Evolutionary conservation across 202 grass and related monocot genomes (phyloP), one percentile per base, ranked within the genome.

Genomic region (Setaria viridis): DNA sequence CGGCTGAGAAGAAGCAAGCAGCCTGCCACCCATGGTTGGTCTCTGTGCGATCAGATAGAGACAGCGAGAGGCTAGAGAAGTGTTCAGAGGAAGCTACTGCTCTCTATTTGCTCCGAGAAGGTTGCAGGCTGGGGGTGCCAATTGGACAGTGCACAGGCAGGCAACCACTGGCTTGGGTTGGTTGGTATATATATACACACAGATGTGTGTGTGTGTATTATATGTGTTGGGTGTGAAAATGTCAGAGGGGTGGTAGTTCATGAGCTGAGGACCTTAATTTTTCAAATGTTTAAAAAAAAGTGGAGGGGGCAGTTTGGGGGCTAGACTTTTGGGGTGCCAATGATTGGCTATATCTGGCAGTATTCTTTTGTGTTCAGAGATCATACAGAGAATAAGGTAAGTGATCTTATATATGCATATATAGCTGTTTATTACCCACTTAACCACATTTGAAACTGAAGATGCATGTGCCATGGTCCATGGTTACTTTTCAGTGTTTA

Each of bases 271-370:
- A 62, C 12, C 70, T 80, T 58, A 9, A 13, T 9, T 64, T 64
- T 86, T 80, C n/a, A 80, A 86, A 73, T 80, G 32, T 86, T 55
- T 53, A 65, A 86, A 86, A 19, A 79, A 41, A 63, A 71, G 63
- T 72, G 11, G 54, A 51, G 45, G 32, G 67, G 33, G 66, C 55
- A 62, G 45, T 29, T 41, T 62, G 69, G 68, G 53, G n/a, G 43
- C 0, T 83, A n/a, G 70, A 74, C 58, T 74, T 84, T 39, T 75
- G 33, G 47, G 60, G 39, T 21, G 81, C 72, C 67, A 64, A 73
- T 80, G 20, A 86, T 86, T 80, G 73, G 56, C 20, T 79, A 25
- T 79, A 17, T 32, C 20, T 80, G 14, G 50, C 16, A 14, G 3
- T 64, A 42, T 72, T 62, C 30, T 49, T 60, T 59, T 11, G 1